Evolutionary conservation across 2,329 filamentous ascomycete species (phyloP).

Genomic region (Penicillium sclerotiorum): DNA sequence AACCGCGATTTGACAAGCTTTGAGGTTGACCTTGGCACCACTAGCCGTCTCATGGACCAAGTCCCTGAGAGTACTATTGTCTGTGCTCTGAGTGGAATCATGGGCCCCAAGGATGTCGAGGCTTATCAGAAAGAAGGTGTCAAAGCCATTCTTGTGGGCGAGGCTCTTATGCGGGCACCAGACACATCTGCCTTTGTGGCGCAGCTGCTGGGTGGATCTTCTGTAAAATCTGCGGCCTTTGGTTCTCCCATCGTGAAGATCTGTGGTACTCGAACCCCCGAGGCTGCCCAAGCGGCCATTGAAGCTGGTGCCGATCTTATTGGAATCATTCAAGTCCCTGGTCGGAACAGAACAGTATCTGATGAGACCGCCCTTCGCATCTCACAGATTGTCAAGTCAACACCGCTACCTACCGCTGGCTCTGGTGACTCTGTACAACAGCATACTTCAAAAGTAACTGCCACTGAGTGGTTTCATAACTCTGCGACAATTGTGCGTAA

Average conservation of each 20-base stretch:
- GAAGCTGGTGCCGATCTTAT: slow-evolving; percentile 88
- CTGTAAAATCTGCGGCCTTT: slow-evolving; percentile 23
- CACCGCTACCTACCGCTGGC: slow-evolving; percentile 33
- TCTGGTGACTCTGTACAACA: slow-evolving; percentile 12
- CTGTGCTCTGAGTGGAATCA: slow-evolving; percentile 92
- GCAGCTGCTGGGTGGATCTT: slow-evolving; percentile 69
- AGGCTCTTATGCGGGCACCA: slow-evolving; percentile 90
- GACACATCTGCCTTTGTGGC: slow-evolving; percentile 82
- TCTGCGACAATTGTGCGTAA: slow-evolving; percentile 51
- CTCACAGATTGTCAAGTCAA: slow-evolving; percentile 70
- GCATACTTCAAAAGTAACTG: slow-evolving; percentile 27
- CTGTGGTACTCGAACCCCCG: slow-evolving; percentile 82
- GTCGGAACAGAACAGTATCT: slow-evolving; percentile 76
- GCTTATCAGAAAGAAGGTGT: slow-evolving; percentile 88
- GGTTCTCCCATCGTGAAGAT: slow-evolving; percentile 78
- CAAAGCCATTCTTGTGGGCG: slow-evolving; percentile 89
- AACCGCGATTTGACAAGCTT: slow-evolving; percentile 97
- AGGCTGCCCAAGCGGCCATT: slow-evolving; percentile 78
- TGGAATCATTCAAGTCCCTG: slow-evolving; percentile 86
- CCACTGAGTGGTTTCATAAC: slow-evolving; percentile 71
- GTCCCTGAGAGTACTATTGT: slow-evolving; percentile 85
- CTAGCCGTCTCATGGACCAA: slow-evolving; percentile 81
- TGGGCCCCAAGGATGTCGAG: slow-evolving; percentile 81
- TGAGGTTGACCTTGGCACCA: slow-evolving; percentile 92
- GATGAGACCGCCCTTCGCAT: slow-evolving; percentile 79